A percentile compares a stretch with the other conserved stretches of the same genome.
phyloP scores from a whole-genome alignment of 176 grass and related monocot species.

The Typha latifolia region DNA sequence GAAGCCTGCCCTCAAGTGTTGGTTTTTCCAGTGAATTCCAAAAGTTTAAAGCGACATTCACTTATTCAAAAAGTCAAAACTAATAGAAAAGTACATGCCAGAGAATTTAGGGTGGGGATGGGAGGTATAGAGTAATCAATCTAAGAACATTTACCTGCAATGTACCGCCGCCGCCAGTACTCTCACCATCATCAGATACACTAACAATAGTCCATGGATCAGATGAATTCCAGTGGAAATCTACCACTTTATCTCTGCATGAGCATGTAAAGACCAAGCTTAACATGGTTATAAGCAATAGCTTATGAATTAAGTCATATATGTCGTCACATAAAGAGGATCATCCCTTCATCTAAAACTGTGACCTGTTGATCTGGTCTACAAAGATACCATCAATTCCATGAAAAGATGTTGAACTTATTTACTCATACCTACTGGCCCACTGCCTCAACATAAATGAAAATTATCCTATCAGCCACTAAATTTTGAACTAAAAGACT shows the following conservation, averaged over 20 bases:
- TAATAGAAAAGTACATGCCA: too few species aligned
- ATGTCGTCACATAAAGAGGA: not conserved
- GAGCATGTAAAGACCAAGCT: not conserved
- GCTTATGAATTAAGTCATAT: not conserved
- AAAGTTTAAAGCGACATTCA: not conserved
- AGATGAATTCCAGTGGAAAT: conserved; percentile 88
- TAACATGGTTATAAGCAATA: not conserved
- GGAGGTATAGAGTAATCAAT: not conserved
- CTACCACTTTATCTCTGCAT: conserved; percentile 69
- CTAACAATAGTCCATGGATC: conserved; percentile 98
- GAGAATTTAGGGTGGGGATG: too few species aligned
- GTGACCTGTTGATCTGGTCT: not conserved
- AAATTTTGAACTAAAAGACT: not conserved
- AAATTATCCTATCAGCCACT: not conserved
- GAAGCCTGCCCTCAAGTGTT: too few species aligned
- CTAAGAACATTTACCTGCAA: conserved; percentile 59
- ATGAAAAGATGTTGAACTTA: not conserved
- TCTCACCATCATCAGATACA: conserved; percentile 95
- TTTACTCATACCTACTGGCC: not conserved
- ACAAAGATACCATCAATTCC: not conserved
- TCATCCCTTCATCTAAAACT: not conserved
- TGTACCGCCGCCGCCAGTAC: conserved; percentile 92
- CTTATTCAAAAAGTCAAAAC: not conserved
- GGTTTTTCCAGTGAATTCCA: not conserved
- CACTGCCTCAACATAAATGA: not conserved